Evolutionary conservation across 495 filamentous ascomycete genomes (phyloP).

Genomic region (Sporormia fimetaria): DNA sequence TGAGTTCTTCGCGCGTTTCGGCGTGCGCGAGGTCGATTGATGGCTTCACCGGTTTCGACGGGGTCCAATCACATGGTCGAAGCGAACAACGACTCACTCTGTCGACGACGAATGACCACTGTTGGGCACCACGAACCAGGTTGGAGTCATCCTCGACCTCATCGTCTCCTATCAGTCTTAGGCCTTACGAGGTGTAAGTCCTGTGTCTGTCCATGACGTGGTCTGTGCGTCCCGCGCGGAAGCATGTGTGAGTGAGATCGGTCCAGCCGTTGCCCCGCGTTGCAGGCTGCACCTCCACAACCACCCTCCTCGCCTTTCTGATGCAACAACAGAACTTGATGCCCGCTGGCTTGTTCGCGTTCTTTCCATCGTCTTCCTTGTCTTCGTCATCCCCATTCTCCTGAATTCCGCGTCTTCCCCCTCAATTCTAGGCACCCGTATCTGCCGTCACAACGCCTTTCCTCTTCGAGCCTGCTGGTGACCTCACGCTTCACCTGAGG

Average conservation of each 20-base stretch:
- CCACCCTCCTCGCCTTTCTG: background rate
- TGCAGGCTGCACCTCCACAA: background rate
- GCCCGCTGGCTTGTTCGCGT: conserved; percentile 4
- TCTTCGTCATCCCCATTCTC: conserved; percentile 2
- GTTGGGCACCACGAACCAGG: too few species aligned
- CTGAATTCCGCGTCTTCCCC: background rate
- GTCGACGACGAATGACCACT: too few species aligned
- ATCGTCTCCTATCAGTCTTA: too few species aligned
- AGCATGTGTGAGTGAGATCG: background rate
- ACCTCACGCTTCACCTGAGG: conserved; percentile 5
- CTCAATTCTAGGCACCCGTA: conserved; percentile 19
- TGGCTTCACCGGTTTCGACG: too few species aligned
- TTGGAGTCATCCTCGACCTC: too few species aligned
- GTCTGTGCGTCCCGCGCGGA: background rate
- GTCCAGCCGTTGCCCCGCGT: background rate
- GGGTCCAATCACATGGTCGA: too few species aligned
- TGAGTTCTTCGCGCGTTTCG: too few species aligned
- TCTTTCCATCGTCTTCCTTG: background rate
- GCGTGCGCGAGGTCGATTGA: too few species aligned
- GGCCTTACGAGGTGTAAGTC: too few species aligned
- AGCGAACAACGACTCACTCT: too few species aligned
- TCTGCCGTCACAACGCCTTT: conserved; percentile 15
- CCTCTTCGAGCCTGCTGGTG: conserved; percentile 10
- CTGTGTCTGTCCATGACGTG: background rate
- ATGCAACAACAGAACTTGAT: background rate